Base-by-base conservation (phyloP, 305 asterid genomes). In the Solanum chacoense region DNA sequence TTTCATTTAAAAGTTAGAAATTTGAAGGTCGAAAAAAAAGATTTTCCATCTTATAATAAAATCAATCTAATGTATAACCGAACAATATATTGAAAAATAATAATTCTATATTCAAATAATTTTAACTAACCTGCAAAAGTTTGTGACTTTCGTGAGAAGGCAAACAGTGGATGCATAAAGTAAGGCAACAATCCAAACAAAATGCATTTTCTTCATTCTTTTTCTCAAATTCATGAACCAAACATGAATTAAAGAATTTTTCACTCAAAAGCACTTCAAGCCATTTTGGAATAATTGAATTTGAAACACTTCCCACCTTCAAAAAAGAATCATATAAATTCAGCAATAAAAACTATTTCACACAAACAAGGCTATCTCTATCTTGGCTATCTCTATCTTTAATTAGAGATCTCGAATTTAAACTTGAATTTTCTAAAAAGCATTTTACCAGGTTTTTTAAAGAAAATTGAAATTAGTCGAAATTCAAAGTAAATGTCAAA, bases 181-280 rank as follows among this genome's bases (percentile, higher is more conserved):
- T 24, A 75, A 50, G 18, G 85, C 89, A 87, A 35, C 85, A 87
- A 31, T 87, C 89, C 89, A 87, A 75, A 11, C 89, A 87, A 87
- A 76, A 76, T 24, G 37, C 16, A 31, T 87, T 87, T 20, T 50
- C 65, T 14, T 87, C 89, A 34, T 76, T 87, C 7, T 55, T 87
- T 35, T 7, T 87, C 65, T 50, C 89, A 14, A 28, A 34, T 35
- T 76, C 89, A 78, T 87, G 89, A 18, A 76, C 37, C 76, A 55
- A 34, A 87, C 89, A 87, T 50, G 86, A 16, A 59, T 76, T 87
- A 42, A 87, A 87, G 73, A 87, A 87, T 42, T 76, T 87, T 10
- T 55, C 85, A 50, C 14, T 20, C 14, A 76, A 20, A 55, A 87
- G 77, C 12, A 32, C 89, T 35, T 75, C 74, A 50, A 87, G 77